A percentile compares a stretch with the other conserved stretches of the same genome.
Evolutionary conservation across 345 rosid species (phyloP).

Genomic region (Eutrema heterophyllum): DNA sequence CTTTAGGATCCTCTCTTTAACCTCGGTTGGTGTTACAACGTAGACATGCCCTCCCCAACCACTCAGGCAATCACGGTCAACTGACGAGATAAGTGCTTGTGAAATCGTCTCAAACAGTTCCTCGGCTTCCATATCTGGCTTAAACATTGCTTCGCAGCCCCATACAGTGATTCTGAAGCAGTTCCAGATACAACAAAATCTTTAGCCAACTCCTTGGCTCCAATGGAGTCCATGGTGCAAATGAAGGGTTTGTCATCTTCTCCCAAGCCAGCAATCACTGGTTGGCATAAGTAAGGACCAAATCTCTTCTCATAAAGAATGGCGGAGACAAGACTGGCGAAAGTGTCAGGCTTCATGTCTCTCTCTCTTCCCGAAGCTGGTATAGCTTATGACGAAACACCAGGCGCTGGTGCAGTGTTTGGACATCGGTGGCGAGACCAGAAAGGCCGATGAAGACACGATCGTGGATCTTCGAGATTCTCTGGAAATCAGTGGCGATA

Average conservation of each 20-base stretch:
- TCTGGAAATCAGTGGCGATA: conserved; percentile 90
- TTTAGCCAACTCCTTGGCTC: conserved; percentile 97
- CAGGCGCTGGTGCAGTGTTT: conserved; percentile 91
- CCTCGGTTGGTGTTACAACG: conserved; percentile 83
- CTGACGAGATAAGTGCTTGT: conserved; percentile 85
- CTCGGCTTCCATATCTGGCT: conserved; percentile 92
- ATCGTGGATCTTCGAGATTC: conserved; percentile 81
- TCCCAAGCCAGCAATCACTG: conserved; percentile 93
- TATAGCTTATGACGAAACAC: conserved; percentile 87
- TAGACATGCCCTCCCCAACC: conserved; percentile 99
- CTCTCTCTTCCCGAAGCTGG: conserved; percentile 93
- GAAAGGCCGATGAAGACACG: conserved; percentile 82
- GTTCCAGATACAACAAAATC: conserved; percentile 96
- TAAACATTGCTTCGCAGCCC: conserved; percentile 91
- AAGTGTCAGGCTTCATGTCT: conserved; percentile 99
- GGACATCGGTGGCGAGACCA: conserved; percentile 93
- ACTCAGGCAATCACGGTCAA: conserved; percentile 94
- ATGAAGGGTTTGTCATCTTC: conserved; percentile 94
- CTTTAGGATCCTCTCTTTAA: conserved; percentile 78
- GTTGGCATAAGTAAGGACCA: conserved; percentile 97
- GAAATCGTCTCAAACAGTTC: conserved; percentile 83
- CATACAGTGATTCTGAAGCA: conserved; percentile 92
- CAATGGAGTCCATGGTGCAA: conserved; percentile 97
- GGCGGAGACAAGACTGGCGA: conserved; percentile 92
- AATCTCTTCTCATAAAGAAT: conserved; percentile 95